Evolutionary conservation across 768 basidiomycete genomes (phyloP), one percentile per base, ranked within the genome.

Genomic region (Calvatia gigantea): DNA sequence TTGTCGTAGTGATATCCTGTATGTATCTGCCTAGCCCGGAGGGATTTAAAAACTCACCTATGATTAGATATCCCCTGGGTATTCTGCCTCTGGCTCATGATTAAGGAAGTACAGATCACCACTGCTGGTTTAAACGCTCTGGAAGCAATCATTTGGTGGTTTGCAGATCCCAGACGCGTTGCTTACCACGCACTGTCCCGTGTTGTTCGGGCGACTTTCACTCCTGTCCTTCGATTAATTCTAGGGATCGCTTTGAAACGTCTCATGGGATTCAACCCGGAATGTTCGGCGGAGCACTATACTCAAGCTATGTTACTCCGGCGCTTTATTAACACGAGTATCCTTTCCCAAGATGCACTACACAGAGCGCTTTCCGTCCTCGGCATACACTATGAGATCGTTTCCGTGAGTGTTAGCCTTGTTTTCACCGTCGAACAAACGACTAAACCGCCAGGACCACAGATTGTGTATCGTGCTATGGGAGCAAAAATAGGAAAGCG

Each of bases 401-500:
- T 77, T 21, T 79, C 78, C 27, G 73, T 75, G 58, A 57, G 70
- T 59, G 31, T 8, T 19, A 37, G 9, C 27, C 11, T 53, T 41
- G 19, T 31, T 28, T 7, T 6, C 17, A 27, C 17, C 23, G n/a
- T 35, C 46, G 45, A 38, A 52, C 4, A 21, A 35, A n/a, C 45
- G 9, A 54, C 25, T 51, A 58, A 8, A 41, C 44, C 23, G n/a
- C n/a, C 25, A 15, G 35, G 21, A 32, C 27, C 42, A 9, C 50
- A 75, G 70, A 62, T 74, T 23, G 66, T 72, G 1, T 78, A 72
- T 56, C 70, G 77, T n/a, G 62, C 64, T 6, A 78, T 79, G 78
- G 78, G 78, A n/a, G 77, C 78, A 19, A 77, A 76, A 63, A 65
- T 79, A n/a, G 78, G 78, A 19, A 63, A 69, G 57, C 72, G 73